Base-by-base conservation (phyloP, 306 rosid genomes). In the Alnus glutinosa region DNA sequence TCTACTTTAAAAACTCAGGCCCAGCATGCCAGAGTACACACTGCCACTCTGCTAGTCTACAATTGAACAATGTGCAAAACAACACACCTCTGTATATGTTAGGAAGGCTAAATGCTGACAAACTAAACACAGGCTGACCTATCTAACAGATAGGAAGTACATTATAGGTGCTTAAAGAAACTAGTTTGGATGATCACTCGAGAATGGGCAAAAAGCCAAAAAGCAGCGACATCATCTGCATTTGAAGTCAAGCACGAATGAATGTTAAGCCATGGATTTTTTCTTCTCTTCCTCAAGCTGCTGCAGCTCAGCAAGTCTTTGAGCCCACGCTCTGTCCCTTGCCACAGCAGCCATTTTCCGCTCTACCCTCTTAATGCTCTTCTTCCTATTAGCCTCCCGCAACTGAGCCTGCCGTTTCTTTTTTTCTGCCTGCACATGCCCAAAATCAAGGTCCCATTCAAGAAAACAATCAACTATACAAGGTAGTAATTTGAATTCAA, bases 341-440 rank as follows among this genome's bases (percentile, higher is more conserved):
- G 98, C 99, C 71, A 96, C 98, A 66, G 94, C 96, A 76, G 98
- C 98, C 96, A 96, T 96, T 82, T 93, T 96, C 2, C 90, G 89
- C 85, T 96, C 99, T 57, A 96, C 92, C 78, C 82, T 89, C 87
- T 89, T 77, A 50, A 90, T 85, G 49, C 71, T 78, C 82, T 93
- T 96, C 89, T 85, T 96, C 83, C 89, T 86, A 10, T 90, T 84
- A 71, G 98, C 97, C 87, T 93, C 99, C 84, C 90, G 97, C 84
- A 91, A 10, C 83, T 88, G 87, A 75, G 89, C 92, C 83, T 88
- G 86, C 78, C 97, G 85, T 77, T 92, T 92, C 91, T 82, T 91
- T 73, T 77, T 93, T 77, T 93, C 97, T 7, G 85, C 57, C 97
- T 93, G 89, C 82, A 80, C 77, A 81, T 74, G 73, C 70, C 78